These are phyloP conservation scores for Mediolabrus comicus DNA, from an alignment of 108 stramenopile species.

Conservation along the genomic window DNA sequence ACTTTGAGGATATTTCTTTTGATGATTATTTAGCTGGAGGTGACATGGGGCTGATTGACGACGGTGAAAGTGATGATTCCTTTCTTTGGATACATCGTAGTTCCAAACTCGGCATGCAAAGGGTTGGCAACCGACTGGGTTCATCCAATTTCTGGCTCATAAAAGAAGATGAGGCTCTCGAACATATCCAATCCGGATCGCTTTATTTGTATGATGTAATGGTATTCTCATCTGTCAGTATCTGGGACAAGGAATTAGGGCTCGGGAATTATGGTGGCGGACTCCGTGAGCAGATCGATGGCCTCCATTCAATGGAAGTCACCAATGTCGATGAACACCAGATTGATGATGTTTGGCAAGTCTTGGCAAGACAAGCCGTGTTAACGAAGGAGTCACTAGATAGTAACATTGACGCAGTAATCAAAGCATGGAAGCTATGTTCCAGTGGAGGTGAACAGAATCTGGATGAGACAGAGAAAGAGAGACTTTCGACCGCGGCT, in stretches of 20 bases:
- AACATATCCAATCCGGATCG: constrained; percentile 16
- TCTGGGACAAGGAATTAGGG: constrained; percentile 37
- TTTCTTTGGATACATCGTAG: constrained; percentile 44
- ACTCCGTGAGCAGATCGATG: constrained; percentile 35
- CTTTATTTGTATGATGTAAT: constrained; percentile 21
- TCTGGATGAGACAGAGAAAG: not conserved
- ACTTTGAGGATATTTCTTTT: not conserved
- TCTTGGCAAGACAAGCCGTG: constrained; percentile 19
- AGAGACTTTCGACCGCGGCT: constrained; percentile 13
- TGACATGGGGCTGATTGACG: not conserved
- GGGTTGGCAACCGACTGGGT: constrained; percentile 16
- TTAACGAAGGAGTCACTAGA: constrained; percentile 20
- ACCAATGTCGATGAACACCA: not conserved
- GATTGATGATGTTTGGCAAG: constrained; percentile 15
- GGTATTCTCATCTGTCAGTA: constrained; percentile 33
- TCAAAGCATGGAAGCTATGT: constrained; percentile 22
- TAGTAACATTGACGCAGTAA: constrained; percentile 19
- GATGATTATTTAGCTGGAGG: constrained; percentile 5
- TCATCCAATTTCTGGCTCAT: constrained; percentile 21
- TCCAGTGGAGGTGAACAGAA: not conserved
- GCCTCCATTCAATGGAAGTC: constrained; percentile 18
- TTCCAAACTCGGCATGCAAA: not conserved
- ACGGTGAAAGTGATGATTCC: constrained; percentile 17
- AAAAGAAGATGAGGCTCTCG: constrained; percentile 27
- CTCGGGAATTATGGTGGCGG: constrained; percentile 26